Evolutionary conservation across 768 basidiomycete species (phyloP).

Genomic region (Brasilioporus rufonigricans): DNA sequence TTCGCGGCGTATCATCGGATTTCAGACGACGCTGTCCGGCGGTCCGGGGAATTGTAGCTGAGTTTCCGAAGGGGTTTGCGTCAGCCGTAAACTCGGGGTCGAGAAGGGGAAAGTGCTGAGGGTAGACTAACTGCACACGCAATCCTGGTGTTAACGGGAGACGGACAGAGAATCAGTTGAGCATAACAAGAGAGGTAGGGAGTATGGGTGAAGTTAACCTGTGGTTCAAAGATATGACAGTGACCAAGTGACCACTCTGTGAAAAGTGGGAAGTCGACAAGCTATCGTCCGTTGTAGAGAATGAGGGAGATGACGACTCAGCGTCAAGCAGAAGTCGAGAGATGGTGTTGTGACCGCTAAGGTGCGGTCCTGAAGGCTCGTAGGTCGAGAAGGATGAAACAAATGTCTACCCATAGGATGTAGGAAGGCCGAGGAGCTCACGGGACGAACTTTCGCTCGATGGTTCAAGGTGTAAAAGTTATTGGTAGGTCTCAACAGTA

Average conservation of each 20-base stretch:
- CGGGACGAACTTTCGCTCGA: conserved; percentile 19
- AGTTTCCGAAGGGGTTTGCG: conserved; percentile 13
- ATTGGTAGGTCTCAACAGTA: background rate
- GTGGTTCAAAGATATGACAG: conserved; percentile 33
- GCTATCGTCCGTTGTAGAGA: conserved; percentile 29
- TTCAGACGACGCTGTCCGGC: conserved; percentile 30
- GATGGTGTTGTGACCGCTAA: background rate
- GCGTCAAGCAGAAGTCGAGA: conserved; percentile 10
- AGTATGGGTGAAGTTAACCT: conserved; percentile 24
- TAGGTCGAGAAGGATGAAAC: conserved; percentile 1
- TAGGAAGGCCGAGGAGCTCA: conserved; percentile 29
- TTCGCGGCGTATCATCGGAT: conserved; percentile 34
- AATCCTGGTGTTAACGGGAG: conserved; percentile 50
- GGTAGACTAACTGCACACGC: conserved; percentile 31
- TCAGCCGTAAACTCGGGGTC: conserved; percentile 21
- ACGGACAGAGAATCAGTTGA: conserved; percentile 62
- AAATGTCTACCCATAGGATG: background rate
- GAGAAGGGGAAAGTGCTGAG: conserved; percentile 37
- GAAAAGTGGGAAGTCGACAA: conserved; percentile 34
- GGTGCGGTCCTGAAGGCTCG: conserved; percentile 1
- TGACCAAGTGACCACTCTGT: conserved; percentile 30
- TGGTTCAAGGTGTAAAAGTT: background rate
- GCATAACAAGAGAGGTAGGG: conserved; percentile 52
- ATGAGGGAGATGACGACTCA: conserved; percentile 25
- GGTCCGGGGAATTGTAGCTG: conserved; percentile 48